phyloP scores from a whole-genome alignment of 2,329 filamentous ascomycete genomes.

The Fusarium concolor region DNA sequence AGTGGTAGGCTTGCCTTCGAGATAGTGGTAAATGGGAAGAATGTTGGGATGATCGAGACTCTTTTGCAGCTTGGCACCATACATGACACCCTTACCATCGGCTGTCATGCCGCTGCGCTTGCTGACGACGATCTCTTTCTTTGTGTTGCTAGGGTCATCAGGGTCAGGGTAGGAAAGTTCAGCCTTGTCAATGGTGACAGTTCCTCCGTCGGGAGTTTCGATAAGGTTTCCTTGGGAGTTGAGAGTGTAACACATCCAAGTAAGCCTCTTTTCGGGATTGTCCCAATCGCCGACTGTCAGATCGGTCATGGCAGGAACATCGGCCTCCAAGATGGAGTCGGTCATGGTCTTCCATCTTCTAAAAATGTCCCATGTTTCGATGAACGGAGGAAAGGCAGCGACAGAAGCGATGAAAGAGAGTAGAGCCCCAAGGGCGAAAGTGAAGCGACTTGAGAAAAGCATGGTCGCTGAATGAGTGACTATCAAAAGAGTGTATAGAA shows the following conservation, averaged over 20 bases:
- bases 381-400: background rate
- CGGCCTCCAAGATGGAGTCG: background rate
- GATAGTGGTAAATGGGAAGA: constrained; percentile 7
- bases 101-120: constrained; percentile 9
- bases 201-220: background rate
- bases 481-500: background rate
- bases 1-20: too few species aligned
- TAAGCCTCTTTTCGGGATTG: background rate
- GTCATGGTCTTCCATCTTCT: background rate
- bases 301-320: background rate
- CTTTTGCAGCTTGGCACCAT: constrained; percentile 8
- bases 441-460: constrained; percentile 12
- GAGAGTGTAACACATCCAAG: constrained; percentile 18
- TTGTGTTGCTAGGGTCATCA: background rate
- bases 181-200: constrained; percentile 11
- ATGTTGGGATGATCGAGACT: constrained; percentile 1
- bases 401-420: background rate
- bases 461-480: constrained; percentile 5
- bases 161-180: background rate
- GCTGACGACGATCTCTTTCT: constrained; percentile 6
- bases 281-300: background rate
- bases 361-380: background rate
- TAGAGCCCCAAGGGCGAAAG: constrained; percentile 16
- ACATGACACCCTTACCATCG: background rate
- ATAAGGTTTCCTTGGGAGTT: background rate